These are phyloP conservation scores for Narthecium ossifragum DNA, from an alignment of 106 monocot genomes.

Conservation along the genomic window DNA sequence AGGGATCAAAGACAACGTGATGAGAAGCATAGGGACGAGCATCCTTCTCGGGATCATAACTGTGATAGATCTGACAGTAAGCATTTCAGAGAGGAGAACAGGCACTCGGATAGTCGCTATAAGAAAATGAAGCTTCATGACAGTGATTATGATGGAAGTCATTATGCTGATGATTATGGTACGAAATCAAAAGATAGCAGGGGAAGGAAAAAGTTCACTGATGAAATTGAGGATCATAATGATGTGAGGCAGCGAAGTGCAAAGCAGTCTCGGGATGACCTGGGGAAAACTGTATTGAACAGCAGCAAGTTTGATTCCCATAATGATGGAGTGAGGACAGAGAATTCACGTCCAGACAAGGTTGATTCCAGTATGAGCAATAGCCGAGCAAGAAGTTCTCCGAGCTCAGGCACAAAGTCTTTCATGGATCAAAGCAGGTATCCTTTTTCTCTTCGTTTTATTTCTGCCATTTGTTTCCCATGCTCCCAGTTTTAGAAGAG, in stretches of 20 bases:
- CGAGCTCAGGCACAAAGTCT: constrained; percentile 29
- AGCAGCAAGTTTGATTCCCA: constrained; percentile 13
- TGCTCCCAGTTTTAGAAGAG: neutral
- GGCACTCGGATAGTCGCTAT: constrained; percentile 32
- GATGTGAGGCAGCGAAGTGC: constrained; percentile 33
- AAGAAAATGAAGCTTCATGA: constrained; percentile 53
- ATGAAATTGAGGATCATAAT: constrained; percentile 53
- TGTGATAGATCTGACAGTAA: constrained; percentile 47
- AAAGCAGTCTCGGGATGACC: constrained; percentile 31
- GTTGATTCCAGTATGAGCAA: constrained; percentile 28
- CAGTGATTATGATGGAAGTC: constrained; percentile 34
- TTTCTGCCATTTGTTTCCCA: neutral
- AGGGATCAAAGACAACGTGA: constrained; percentile 44
- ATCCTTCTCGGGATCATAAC: constrained; percentile 25
- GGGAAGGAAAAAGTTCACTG: constrained; percentile 52
- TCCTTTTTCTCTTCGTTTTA: neutral
- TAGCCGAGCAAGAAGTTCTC: constrained; percentile 33
- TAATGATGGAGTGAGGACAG: constrained; percentile 19
- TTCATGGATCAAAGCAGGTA: constrained; percentile 53
- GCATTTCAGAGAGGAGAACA: constrained; percentile 33
- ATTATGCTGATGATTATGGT: constrained; percentile 28
- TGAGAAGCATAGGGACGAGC: constrained; percentile 33
- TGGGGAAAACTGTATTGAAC: constrained; percentile 25
- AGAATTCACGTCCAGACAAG: constrained; percentile 16
- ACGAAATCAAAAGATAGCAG: constrained; percentile 33